These are phyloP conservation scores for Passiflora organensis DNA, from an alignment of 345 rosid genomes.

Conservation along the genomic window DNA sequence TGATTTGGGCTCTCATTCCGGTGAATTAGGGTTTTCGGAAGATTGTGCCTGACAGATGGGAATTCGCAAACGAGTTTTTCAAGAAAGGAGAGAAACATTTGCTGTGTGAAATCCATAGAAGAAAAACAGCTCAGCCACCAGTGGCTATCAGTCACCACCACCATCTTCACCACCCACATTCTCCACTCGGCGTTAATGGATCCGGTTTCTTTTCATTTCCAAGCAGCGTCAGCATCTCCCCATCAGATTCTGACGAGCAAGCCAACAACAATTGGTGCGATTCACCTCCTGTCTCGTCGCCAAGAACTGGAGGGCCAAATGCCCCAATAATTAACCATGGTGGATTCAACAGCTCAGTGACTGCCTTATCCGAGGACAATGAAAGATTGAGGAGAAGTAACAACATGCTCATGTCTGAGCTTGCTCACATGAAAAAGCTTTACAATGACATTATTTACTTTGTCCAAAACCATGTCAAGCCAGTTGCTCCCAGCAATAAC, in stretches of 20 bases:
- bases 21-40: constrained; percentile 78
- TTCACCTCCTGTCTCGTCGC: constrained; percentile 49
- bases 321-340: constrained; percentile 11
- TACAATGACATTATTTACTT: constrained; percentile 87
- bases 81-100: constrained; percentile 87
- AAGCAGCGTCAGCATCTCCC: constrained; percentile 46
- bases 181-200: constrained; percentile 34
- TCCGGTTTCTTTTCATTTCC: constrained; percentile 51
- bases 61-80: constrained; percentile 90
- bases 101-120: constrained; percentile 87
- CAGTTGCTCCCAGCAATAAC: constrained; percentile 62
- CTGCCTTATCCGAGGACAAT: constrained; percentile 73
- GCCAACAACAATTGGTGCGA: constrained; percentile 49
- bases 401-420: constrained; percentile 70
- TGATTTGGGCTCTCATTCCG: constrained; percentile 10
- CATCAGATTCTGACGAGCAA: constrained; percentile 54
- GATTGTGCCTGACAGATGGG: constrained; percentile 98
- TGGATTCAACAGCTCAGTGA: constrained; percentile 35
- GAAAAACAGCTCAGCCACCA: constrained; percentile 73
- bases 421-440: constrained; percentile 85
- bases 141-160: constrained; percentile 43
- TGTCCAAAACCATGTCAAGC: constrained; percentile 88
- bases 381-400: constrained; percentile 76
- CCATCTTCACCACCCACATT: constrained; percentile 46
- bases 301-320: constrained; percentile 27